These are phyloP conservation scores for Neopestalotiopsis sp. DNA, from an alignment of 2,329 filamentous ascomycete species.

Conservation along the genomic window DNA sequence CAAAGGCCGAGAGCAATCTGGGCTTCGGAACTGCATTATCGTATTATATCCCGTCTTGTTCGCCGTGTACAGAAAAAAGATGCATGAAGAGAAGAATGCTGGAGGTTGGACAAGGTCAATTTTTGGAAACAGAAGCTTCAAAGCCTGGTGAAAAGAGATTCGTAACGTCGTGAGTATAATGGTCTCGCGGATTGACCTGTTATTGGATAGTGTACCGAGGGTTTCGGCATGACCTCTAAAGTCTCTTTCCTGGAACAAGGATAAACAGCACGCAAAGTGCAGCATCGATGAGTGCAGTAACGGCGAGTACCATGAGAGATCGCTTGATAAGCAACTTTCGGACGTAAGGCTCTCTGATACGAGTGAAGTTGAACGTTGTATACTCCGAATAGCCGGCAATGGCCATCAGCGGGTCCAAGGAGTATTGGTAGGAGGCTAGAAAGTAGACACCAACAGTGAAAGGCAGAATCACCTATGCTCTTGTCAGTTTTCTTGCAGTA, in stretches of 20 bases:
- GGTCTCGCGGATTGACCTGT: background rate
- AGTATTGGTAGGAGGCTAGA: constrained; percentile 91
- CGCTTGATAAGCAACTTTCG: constrained; percentile 84
- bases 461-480: constrained; percentile 71
- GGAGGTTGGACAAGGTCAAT: background rate
- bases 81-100: background rate
- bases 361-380: constrained; percentile 89
- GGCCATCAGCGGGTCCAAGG: constrained; percentile 88
- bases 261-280: constrained; percentile 91
- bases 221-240: constrained; percentile 51
- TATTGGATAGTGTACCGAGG: background rate
- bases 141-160: background rate
- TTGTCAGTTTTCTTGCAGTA: constrained; percentile 19
- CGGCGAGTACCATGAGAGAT: constrained; percentile 77
- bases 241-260: constrained; percentile 86
- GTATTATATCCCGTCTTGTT: background rate
- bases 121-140: background rate
- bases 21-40: background rate
- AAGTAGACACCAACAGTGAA: constrained; percentile 92
- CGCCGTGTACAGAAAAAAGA: background rate
- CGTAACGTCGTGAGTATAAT: background rate
- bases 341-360: constrained; percentile 89
- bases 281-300: constrained; percentile 78
- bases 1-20: background rate
- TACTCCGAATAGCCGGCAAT: constrained; percentile 93